Conservation (phyloP, 768 basidiomycete species). For the Russula sp. region DNA sequence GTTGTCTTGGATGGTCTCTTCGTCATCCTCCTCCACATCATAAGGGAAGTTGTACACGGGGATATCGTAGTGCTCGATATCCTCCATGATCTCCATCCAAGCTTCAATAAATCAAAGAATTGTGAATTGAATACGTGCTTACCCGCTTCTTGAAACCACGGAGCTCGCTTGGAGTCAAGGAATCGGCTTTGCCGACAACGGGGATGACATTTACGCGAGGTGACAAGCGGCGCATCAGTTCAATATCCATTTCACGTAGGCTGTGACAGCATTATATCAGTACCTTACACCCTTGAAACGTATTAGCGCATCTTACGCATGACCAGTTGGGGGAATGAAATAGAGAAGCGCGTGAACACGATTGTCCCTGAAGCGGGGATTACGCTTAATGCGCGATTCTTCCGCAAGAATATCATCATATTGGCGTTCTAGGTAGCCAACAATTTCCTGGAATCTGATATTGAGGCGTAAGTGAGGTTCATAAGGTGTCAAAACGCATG, state of each 20-base stretch:
- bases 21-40: slow-evolving; percentile 98
- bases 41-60: slow-evolving; percentile 99
- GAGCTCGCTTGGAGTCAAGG: slow-evolving; percentile 89
- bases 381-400: slow-evolving; percentile 98
- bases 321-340: slow-evolving; percentile 98
- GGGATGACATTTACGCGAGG: slow-evolving; percentile 99
- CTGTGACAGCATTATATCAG: slow-evolving; percentile 39
- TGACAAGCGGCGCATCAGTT: slow-evolving; percentile 96
- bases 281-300: neutral
- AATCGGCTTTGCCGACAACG: slow-evolving; percentile 94
- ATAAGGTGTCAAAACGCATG: neutral
- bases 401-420: slow-evolving; percentile 99
- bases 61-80: slow-evolving; percentile 97
- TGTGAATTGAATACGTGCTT: slow-evolving; percentile 31
- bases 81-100: slow-evolving; percentile 86
- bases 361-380: slow-evolving; percentile 98
- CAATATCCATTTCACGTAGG: slow-evolving; percentile 97
- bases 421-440: slow-evolving; percentile 95
- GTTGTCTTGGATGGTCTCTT: slow-evolving; percentile 97
- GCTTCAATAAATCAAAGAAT: slow-evolving; percentile 13
- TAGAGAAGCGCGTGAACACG: slow-evolving; percentile 94
- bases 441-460: slow-evolving; percentile 90
- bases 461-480: slow-evolving; percentile 3
- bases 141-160: slow-evolving; percentile 94
- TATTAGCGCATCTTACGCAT: slow-evolving; percentile 58